Evolutionary conservation across 768 basidiomycete species (phyloP).

Genomic region (Gloeopeniophorella convolvens): DNA sequence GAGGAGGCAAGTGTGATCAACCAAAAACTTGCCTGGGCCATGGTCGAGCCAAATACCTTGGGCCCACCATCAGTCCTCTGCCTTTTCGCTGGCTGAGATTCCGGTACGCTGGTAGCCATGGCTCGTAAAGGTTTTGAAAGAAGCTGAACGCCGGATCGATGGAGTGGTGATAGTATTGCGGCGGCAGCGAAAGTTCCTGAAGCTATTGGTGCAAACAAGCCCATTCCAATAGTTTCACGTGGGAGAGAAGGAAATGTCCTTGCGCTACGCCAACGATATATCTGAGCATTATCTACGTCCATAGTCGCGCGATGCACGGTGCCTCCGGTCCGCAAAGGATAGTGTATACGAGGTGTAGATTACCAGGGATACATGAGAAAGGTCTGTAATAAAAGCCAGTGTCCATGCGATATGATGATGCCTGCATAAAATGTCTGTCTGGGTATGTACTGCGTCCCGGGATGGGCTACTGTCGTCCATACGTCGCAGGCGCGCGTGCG

Average conservation of each 20-base stretch:
- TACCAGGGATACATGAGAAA: not conserved
- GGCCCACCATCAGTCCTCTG: conserved; percentile 41
- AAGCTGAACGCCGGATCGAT: not conserved
- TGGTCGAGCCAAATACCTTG: conserved; percentile 19
- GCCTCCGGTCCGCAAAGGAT: no score
- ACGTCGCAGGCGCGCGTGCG: not conserved
- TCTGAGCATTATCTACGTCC: no score
- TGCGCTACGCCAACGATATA: no score
- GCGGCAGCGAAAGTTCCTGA: not conserved
- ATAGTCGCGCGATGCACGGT: no score
- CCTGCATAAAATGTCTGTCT: conserved; percentile 9
- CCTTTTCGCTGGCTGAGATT: conserved; percentile 30
- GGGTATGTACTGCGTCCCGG: not conserved
- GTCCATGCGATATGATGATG: not conserved
- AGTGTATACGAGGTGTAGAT: no score
- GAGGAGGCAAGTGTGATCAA: not conserved
- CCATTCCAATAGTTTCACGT: not conserved
- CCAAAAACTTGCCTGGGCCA: not conserved
- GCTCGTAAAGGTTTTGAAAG: not conserved
- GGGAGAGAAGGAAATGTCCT: not conserved
- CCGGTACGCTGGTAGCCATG: conserved; percentile 3
- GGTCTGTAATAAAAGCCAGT: not conserved
- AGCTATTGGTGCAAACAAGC: not conserved
- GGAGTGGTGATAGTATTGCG: not conserved
- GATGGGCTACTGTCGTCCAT: conserved; percentile 2